Percentiles rank a stretch among this genome's conserved stretches.
Conservation (phyloP, 495 filamentous ascomycete species). For the Sabuloglossum arenarium region DNA sequence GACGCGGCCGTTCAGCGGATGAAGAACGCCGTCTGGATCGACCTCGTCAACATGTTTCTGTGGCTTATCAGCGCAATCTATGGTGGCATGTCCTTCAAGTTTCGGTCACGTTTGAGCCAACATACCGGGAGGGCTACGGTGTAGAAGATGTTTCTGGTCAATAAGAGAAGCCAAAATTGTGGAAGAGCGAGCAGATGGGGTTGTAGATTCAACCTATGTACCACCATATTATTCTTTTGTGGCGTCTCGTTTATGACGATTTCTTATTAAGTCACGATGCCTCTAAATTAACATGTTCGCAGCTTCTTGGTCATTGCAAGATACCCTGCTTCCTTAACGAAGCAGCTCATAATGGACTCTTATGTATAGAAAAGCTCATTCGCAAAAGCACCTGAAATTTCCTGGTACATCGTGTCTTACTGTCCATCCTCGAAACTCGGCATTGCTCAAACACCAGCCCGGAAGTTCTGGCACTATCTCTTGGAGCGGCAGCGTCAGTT, state of each 20-base stretch:
- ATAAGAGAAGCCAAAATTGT: background rate
- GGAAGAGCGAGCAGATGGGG: background rate
- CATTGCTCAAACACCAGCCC: too few species aligned
- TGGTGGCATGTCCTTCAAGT: constrained; percentile 1
- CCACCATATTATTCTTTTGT: background rate
- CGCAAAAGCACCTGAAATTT: too few species aligned
- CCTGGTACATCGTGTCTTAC: too few species aligned
- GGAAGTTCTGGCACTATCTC: too few species aligned
- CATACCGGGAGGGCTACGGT: background rate
- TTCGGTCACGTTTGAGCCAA: background rate
- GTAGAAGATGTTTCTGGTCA: background rate
- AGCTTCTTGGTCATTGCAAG: background rate
- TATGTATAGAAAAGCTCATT: too few species aligned
- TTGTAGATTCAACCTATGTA: background rate
- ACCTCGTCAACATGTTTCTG: constrained; percentile 47
- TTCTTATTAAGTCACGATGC: background rate
- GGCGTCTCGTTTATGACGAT: background rate
- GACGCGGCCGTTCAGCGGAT: constrained; percentile 43
- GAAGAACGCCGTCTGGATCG: constrained; percentile 76
- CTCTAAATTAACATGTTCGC: background rate
- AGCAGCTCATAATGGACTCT: too few species aligned
- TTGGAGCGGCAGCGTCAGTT: too few species aligned
- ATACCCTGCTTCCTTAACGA: too few species aligned
- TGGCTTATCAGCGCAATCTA: constrained; percentile 37
- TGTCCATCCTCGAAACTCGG: too few species aligned